These are phyloP conservation scores for Bipolaris cookei DNA, from an alignment of 2,329 filamentous ascomycete species.

Conservation along the genomic window DNA sequence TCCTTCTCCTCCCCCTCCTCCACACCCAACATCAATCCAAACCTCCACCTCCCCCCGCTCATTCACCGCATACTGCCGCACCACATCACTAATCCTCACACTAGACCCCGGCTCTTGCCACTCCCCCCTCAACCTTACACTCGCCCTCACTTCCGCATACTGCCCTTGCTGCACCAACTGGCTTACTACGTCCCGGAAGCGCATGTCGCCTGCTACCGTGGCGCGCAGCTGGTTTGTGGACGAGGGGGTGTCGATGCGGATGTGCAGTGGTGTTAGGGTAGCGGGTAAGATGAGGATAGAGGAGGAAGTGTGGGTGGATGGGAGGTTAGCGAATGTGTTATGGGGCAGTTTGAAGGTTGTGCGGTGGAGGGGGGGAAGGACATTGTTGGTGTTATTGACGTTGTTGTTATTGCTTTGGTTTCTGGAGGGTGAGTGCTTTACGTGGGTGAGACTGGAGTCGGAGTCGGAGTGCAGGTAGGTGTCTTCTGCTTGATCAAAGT, in stretches of 20 bases:
- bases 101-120: constrained; percentile 15
- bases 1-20: not conserved
- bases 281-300: constrained; percentile 17
- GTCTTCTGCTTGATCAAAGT: not conserved
- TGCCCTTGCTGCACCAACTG: constrained; percentile 13
- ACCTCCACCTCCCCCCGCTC: constrained; percentile 16
- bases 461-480: not conserved
- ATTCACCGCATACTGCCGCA: constrained; percentile 4
- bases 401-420: not conserved
- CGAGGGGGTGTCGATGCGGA: not conserved
- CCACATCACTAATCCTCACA: constrained; percentile 11
- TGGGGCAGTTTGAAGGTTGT: not conserved
- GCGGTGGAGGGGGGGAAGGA: not conserved
- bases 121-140: constrained; percentile 16
- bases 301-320: not conserved
- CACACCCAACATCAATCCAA: not conserved
- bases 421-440: not conserved
- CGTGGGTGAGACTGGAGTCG: not conserved
- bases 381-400: not conserved
- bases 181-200: constrained; percentile 16
- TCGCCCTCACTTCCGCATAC: not conserved
- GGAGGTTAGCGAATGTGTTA: not conserved
- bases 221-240: constrained; percentile 5
- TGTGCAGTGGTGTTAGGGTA: constrained; percentile 8
- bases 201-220: constrained; percentile 19